Evolutionary conservation across 192 early-diverging fungal genomes (phyloP), one percentile per base, ranked within the genome.

Genomic region (Backusella morwellensis): DNA sequence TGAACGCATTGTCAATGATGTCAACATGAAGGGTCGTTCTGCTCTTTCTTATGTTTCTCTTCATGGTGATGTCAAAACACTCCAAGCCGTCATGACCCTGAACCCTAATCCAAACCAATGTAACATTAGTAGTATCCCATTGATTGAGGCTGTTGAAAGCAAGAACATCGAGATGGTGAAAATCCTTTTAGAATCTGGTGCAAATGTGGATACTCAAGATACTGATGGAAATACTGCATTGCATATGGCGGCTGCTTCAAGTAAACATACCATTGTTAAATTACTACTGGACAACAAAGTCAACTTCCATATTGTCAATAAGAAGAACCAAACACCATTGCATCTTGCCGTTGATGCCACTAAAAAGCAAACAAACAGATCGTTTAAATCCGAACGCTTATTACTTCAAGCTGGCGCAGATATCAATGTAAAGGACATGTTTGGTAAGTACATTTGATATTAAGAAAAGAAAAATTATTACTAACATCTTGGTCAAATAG

Each of bases 261-360:
- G 81, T 47, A 87, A 85, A 47, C 74, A 68, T 35, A 70, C 68
- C 15, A 77, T 86, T 41, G 86, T 90, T 17, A 72, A 81, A 26
- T 15, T 75, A 17, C 75, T 90, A 6, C 34, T 90, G 41, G 81
- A 89, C 7, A 66, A 76, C n/a, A 84, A 86, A 23, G 85, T 82
- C 23, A 35, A 80, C 11, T 66, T 72, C 2, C 73, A 78, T 29
- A 42, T 66, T 5, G n/a, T 42, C 11, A 73, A 80, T 35, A 73
- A 83, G 66, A 72, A 75, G 41, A n/a, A 26, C 4, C 81, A 79
- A 47, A 85, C 85, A 1, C 83, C 89, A 40, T 77, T 89, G 6
- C 89, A 89, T 70, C 71, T 82, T n/a, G 86, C 89, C 1, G 77
- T 89, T 26, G 75, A 87, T 41, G 29, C 38, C 3, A 80, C 86